These are phyloP conservation scores for Trametes versicolor DNA, from an alignment of 1,284 basidiomycete species.

Conservation along the genomic window DNA sequence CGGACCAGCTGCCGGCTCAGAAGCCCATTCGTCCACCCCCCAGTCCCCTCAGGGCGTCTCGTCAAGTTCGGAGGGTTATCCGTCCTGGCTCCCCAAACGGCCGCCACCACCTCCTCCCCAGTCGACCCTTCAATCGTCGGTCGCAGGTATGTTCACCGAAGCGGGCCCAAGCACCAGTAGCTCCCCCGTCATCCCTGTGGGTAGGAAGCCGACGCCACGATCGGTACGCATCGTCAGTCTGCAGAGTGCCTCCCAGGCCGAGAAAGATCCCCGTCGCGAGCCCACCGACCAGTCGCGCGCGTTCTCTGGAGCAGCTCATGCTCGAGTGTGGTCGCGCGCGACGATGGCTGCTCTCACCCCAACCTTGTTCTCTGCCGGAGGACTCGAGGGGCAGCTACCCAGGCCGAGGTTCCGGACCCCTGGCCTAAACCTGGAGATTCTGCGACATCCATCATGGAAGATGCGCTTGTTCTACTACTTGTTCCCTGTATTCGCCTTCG, in stretches of 20 bases:
- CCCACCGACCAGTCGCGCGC: conserved; percentile 63
- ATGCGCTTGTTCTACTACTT: conserved; percentile 71
- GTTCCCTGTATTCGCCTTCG: conserved; percentile 73
- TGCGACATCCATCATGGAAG: conserved; percentile 66
- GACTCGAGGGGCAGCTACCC: conserved; percentile 48
- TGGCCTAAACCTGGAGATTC: conserved; percentile 69
- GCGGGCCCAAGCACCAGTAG: conserved; percentile 49
- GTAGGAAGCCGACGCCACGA: conserved; percentile 78
- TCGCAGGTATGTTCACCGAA: conserved; percentile 52
- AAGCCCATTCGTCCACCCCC: conserved; percentile 38
- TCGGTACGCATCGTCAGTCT: conserved; percentile 81
- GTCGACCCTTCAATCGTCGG: conserved; percentile 69
- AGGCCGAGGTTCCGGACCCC: conserved; percentile 72
- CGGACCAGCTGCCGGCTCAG: conserved; percentile 38
- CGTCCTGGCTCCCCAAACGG: conserved; percentile 82
- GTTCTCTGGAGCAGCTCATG: conserved; percentile 42
- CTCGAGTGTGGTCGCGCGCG: conserved; percentile 69
- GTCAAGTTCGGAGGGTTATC: conserved; percentile 71
- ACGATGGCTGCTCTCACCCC: conserved; percentile 59
- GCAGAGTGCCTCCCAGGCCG: conserved; percentile 55
- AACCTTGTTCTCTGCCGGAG: conserved; percentile 53
- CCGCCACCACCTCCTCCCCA: conserved; percentile 78
- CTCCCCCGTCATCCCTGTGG: conserved; percentile 53
- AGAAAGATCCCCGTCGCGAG: conserved; percentile 53
- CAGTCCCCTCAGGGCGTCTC: conserved; percentile 43